Conservation (phyloP, 345 rosid genomes). For the Zanthoxylum bungeanum region DNA sequence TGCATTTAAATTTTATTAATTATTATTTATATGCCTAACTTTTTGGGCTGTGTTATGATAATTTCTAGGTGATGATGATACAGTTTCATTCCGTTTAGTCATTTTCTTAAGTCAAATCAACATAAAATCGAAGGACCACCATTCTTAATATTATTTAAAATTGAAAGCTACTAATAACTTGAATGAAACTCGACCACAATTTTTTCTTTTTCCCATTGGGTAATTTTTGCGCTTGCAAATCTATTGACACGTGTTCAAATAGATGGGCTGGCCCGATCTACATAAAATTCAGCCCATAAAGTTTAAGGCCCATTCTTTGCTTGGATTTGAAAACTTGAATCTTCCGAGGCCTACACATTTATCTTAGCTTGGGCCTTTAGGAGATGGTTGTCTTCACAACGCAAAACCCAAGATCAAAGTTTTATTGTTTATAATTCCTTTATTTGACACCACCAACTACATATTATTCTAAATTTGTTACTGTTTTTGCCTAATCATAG, state of each 20-base stretch:
- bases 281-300: background rate
- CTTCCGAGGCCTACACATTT: background rate
- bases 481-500: background rate
- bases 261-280: background rate
- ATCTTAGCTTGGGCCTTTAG: too few relatives aligned
- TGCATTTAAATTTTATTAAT: background rate
- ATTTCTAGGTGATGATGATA: background rate
- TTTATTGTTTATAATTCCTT: too few relatives aligned
- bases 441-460: too few relatives aligned
- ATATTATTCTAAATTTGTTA: too few relatives aligned
- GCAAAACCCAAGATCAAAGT: too few relatives aligned
- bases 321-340: too few relatives aligned
- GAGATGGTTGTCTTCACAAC: too few relatives aligned
- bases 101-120: background rate
- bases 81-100: background rate
- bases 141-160: background rate
- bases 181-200: background rate
- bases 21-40: background rate
- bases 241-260: background rate
- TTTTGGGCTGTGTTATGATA: background rate
- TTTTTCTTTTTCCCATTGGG: background rate
- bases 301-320: background rate
- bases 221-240: too few relatives aligned
- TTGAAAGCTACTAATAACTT: background rate
- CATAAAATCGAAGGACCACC: background rate